These are phyloP conservation scores for Syzygium syzygioides DNA, from an alignment of 441 rosid species.

Conservation along the genomic window DNA sequence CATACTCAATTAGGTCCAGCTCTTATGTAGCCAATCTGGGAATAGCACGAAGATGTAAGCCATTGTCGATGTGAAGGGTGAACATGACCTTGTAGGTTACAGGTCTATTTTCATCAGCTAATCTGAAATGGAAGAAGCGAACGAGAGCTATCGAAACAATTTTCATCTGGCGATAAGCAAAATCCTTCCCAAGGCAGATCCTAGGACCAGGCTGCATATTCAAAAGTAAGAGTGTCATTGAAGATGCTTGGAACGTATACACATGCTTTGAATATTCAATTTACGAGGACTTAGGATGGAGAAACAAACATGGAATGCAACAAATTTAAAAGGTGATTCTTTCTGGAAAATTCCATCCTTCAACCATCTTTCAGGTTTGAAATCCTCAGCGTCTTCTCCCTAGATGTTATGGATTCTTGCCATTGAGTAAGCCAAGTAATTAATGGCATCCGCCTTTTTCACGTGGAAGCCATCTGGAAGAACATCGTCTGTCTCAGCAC, in stretches of 20 bases:
- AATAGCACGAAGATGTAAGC: conserved; percentile 43
- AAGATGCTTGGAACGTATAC: too few relatives aligned
- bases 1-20: background rate
- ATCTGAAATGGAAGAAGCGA: conserved; percentile 45
- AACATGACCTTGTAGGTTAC: conserved; percentile 51
- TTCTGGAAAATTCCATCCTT: conserved; percentile 52
- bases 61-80: conserved; percentile 60
- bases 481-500: conserved; percentile 51
- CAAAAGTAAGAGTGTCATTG: background rate
- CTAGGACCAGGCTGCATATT: conserved; percentile 60
- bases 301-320: conserved; percentile 54
- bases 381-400: conserved; percentile 72
- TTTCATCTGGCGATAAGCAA: conserved; percentile 62
- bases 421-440: conserved; percentile 72
- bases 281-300: background rate
- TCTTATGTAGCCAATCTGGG: conserved; percentile 14
- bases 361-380: conserved; percentile 80
- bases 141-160: conserved; percentile 55
- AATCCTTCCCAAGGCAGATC: conserved; percentile 46
- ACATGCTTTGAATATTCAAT: background rate
- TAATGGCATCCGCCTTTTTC: conserved; percentile 51
- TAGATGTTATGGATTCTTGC: conserved; percentile 65
- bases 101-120: conserved; percentile 35
- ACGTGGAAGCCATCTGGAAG: conserved; percentile 66
- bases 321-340: conserved; percentile 61